phyloP scores from a whole-genome alignment of 2,329 filamentous ascomycete genomes.

The Ambrosiella beaveri region DNA sequence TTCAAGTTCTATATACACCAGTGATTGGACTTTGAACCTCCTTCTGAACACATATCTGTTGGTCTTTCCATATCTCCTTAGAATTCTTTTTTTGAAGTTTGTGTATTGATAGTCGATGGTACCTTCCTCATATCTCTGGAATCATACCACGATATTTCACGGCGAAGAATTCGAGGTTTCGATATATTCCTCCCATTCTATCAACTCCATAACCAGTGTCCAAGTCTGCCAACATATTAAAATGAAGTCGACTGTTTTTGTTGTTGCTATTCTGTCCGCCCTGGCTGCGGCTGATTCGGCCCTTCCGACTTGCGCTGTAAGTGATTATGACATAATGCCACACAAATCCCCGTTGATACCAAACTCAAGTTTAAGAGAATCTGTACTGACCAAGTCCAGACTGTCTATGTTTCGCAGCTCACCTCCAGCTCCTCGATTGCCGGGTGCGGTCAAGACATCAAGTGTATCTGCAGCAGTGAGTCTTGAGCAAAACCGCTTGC shows the following conservation, averaged over 20 bases:
- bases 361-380: too few species aligned
- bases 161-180: neutral
- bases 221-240: constrained; percentile 21
- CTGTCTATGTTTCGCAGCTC: constrained; percentile 20
- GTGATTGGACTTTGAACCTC: too few species aligned
- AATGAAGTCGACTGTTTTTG: constrained; percentile 16
- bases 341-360: neutral
- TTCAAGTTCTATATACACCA: too few species aligned
- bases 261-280: constrained; percentile 16
- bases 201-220: neutral
- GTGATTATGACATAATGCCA: constrained; percentile 14
- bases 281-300: constrained; percentile 19
- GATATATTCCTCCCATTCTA: neutral
- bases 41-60: too few species aligned
- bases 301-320: constrained; percentile 25
- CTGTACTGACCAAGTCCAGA: constrained; percentile 15
- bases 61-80: too few species aligned
- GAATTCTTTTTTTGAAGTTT: too few species aligned
- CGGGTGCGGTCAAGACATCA: constrained; percentile 24
- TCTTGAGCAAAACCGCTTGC: constrained; percentile 25
- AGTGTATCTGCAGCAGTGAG: constrained; percentile 26
- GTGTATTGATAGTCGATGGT: too few species aligned
- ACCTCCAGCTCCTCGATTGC: constrained; percentile 21
- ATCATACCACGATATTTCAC: too few species aligned
- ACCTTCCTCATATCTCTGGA: too few species aligned